Conservation (phyloP, 2,329 filamentous ascomycete species). For the Albophoma yamanashiensis region DNA sequence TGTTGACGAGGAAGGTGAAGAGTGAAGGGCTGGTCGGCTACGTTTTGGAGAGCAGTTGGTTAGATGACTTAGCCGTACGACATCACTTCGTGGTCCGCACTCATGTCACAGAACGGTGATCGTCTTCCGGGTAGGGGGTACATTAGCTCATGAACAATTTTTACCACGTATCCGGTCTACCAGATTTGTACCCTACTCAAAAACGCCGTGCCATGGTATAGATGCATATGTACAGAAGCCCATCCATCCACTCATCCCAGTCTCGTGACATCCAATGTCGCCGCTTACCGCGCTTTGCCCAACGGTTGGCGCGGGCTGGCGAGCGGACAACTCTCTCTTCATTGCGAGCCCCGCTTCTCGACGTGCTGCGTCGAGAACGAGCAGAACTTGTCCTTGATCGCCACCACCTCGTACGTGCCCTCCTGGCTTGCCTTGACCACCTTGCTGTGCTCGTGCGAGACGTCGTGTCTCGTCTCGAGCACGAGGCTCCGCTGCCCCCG, state of each 20-base stretch:
- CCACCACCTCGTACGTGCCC: slow-evolving; percentile 94
- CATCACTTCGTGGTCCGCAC: neutral
- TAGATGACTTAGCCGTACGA: neutral
- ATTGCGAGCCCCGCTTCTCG: slow-evolving; percentile 29
- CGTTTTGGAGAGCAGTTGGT: neutral
- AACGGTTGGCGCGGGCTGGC: slow-evolving; percentile 17
- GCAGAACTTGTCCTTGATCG: slow-evolving; percentile 89
- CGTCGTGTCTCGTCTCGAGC: slow-evolving; percentile 83
- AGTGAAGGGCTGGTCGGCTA: neutral
- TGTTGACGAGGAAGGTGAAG: slow-evolving; percentile 8
- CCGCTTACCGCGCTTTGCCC: slow-evolving; percentile 27
- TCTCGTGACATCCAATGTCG: neutral
- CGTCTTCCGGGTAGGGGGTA: neutral
- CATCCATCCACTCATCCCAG: slow-evolving; percentile 8
- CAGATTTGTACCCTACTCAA: slow-evolving; percentile 6
- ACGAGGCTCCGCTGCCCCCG: slow-evolving; percentile 70
- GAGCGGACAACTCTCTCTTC: neutral
- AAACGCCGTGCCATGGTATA: slow-evolving; percentile 29
- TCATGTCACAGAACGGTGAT: neutral
- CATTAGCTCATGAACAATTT: neutral
- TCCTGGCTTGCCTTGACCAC: slow-evolving; percentile 79
- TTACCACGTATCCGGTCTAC: slow-evolving; percentile 2
- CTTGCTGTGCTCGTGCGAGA: slow-evolving; percentile 73
- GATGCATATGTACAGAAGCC: slow-evolving; percentile 18
- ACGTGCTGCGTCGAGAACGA: slow-evolving; percentile 67